Base-by-base conservation (phyloP, 2,329 filamentous ascomycete genomes). In the Xenosphaeropsis pyriputrescens region DNA sequence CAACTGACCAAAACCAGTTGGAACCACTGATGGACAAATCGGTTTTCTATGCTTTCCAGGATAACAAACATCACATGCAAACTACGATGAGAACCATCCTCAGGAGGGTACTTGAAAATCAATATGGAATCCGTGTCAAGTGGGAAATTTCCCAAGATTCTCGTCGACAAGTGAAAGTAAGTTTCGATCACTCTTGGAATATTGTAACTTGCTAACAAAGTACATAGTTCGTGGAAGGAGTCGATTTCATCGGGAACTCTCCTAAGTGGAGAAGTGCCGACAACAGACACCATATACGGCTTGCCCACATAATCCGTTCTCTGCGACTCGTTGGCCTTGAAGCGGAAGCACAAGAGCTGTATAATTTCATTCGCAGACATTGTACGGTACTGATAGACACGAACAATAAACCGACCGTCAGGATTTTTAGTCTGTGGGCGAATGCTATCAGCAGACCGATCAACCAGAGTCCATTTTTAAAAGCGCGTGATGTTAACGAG, bases 241-340 rank as follows among this genome's bases (percentile, higher is more conserved):
- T 26, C 8, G 47, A 53, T 34, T 57, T 52, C 36, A 15, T 38
- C 6, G 35, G 17, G 0, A 42, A 48, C 8, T 52, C 54, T 7
- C 14, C 32, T 5, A 57, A 51, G 13, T 70, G 66, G 66, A 46
- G 62, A 13, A 51, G 36, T 5, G 42, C 41, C 8, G 56, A 60
- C 35, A 56, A 70, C 41, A 70, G 75, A 48, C 74, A 75, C 38
- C 70, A 76, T 45, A 56, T 70, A 2, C 66, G 70, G 29, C 72
- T 76, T 45, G 69, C 65, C 0, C 63, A 70, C 18, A 74, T 75
- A 18, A 61, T 75, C 19, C 64, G 70, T 34, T 64, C 56, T 41
- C 58, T 75, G 6, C 61, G 71, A 2, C 56, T 74, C 2, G 58
- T 75, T 0, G 67, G 68, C 1, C 54, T 73, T 4, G 54, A 61